Conservation (phyloP, 2,329 filamentous ascomycete genomes). For the Blastomyces parvus region DNA sequence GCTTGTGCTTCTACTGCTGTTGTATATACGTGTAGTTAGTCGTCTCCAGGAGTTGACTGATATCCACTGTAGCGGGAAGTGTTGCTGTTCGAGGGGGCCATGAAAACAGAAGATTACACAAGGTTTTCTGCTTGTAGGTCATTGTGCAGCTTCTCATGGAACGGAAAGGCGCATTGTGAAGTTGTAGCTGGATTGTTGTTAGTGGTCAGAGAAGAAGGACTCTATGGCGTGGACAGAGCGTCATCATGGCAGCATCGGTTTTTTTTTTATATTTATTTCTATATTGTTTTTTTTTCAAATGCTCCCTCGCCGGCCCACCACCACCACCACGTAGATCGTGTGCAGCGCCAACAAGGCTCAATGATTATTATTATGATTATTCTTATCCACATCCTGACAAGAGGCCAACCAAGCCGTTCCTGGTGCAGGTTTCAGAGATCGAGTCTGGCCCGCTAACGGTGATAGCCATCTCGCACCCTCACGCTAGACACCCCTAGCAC, state of each 20-base stretch:
- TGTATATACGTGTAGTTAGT: background rate
- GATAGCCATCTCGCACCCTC: background rate
- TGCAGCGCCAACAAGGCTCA: background rate
- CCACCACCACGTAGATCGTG: slow-evolving; percentile 1
- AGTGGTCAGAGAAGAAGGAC: background rate
- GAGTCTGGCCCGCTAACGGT: background rate
- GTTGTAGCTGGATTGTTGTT: background rate
- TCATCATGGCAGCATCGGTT: background rate
- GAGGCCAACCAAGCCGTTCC: slow-evolving; percentile 2
- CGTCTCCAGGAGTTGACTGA: background rate
- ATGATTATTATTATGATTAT: too few species aligned
- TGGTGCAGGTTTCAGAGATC: slow-evolving; percentile 4
- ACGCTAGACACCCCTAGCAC: background rate
- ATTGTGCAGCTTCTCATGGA: slow-evolving; percentile 1
- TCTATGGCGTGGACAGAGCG: background rate
- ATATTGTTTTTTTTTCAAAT: too few species aligned
- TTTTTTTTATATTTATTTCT: too few species aligned
- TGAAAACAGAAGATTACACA: background rate
- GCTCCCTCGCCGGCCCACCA: background rate
- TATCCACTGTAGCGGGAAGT: background rate
- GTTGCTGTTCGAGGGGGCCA: background rate
- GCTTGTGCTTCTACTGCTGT: background rate
- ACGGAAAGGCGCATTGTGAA: background rate
- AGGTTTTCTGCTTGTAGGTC: background rate
- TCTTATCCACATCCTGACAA: background rate